Conservation (phyloP, 345 rosid species). For the Mercurialis annua region DNA sequence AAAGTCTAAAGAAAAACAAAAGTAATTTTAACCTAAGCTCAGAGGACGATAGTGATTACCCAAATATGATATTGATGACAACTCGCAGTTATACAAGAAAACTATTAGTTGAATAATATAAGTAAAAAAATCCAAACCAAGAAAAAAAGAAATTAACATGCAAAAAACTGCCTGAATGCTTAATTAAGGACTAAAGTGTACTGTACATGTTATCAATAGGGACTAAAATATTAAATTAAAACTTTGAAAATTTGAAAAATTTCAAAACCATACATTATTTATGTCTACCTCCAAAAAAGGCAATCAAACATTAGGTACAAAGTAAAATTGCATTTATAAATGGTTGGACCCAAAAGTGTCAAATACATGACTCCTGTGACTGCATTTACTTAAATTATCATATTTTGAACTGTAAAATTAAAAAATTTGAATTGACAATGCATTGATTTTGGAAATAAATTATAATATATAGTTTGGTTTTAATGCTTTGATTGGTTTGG, state of each 20-base stretch:
- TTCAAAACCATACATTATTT: slow-evolving; percentile 1
- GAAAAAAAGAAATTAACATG: too few species aligned
- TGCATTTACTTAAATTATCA: slow-evolving; percentile 16
- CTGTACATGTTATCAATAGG: too few species aligned
- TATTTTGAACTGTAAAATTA: background rate
- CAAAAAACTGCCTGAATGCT: too few species aligned
- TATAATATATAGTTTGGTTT: background rate
- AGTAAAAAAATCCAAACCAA: background rate
- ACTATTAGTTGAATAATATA: background rate
- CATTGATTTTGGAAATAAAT: background rate
- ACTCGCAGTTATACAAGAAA: too few species aligned
- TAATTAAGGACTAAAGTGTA: too few species aligned
- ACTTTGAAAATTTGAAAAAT: slow-evolving; percentile 5
- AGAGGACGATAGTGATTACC: too few species aligned
- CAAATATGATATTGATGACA: too few species aligned
- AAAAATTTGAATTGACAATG: slow-evolving; percentile 11
- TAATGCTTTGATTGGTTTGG: background rate
- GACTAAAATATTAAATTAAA: background rate
- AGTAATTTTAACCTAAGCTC: too few species aligned
- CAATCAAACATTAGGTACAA: background rate
- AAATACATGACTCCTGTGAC: slow-evolving; percentile 43
- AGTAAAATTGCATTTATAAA: slow-evolving; percentile 27
- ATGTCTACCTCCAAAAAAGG: background rate
- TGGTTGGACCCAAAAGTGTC: slow-evolving; percentile 26
- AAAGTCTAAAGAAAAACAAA: too few species aligned